Percentiles rank a stretch among this genome's conserved stretches.
Evolutionary conservation across 148 eudicot genomes (phyloP).

Genomic region (Rhododendron williamsianum): DNA sequence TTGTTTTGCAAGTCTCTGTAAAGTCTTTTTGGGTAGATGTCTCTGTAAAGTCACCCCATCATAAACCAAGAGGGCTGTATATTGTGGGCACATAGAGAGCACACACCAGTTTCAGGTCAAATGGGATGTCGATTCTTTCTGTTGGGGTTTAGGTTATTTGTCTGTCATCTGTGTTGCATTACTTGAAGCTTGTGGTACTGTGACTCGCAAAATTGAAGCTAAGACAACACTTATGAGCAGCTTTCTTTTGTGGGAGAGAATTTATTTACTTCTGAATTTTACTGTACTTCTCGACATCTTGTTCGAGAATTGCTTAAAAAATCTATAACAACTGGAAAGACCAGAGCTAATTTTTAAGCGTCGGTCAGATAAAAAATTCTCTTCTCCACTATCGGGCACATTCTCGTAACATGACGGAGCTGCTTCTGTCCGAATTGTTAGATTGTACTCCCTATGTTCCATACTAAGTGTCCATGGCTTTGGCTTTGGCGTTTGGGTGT

Average conservation of each 20-base stretch:
- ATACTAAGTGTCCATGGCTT: no score
- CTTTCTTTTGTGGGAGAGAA: neutral
- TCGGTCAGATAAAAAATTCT: neutral
- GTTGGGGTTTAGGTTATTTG: neutral
- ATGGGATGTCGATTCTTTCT: neutral
- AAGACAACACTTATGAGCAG: neutral
- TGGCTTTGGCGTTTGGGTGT: no score
- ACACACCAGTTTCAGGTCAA: neutral
- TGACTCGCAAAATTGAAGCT: neutral
- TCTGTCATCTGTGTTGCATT: neutral
- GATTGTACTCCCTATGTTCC: neutral
- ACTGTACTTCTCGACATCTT: neutral
- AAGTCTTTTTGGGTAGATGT: neutral
- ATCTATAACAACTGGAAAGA: neutral
- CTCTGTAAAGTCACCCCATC: neutral
- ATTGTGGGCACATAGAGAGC: neutral
- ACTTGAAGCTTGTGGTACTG: neutral
- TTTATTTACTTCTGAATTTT: neutral
- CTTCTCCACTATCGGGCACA: no score
- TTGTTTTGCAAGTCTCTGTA: neutral
- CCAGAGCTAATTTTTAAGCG: neutral
- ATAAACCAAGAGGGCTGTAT: slow-evolving; percentile 1
- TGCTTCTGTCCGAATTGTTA: neutral
- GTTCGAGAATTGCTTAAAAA: neutral
- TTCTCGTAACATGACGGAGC: no score